Evolutionary conservation across 176 grass and related monocot species (phyloP), one percentile per base, ranked within the genome.

Genomic region (Triticum turgidum): DNA sequence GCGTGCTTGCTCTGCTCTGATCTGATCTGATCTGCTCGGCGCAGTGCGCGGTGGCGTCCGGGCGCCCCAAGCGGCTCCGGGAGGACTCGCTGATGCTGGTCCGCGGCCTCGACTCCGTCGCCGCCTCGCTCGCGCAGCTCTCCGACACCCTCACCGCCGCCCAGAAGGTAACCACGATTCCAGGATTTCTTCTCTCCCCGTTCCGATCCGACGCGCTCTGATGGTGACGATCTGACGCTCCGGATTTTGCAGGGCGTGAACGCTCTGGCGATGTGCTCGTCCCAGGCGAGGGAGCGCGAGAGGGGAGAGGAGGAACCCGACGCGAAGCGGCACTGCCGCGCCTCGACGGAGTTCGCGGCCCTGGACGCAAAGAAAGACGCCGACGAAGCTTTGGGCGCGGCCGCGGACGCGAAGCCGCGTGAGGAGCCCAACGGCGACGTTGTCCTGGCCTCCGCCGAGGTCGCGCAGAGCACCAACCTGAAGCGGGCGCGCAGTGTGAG

Each of bases 51-150:
- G 70, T 37, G 35, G 90, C 90, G 34, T 91, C 93, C 6, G 90
- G 92, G 61, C 65, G 90, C 3, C 90, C 90, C 10, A 98, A 98
- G 90, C 84, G 97, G 79, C 85, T 94, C 37, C 88, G 94, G 51
- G 93, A 98, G 71, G 97, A 94, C 83, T 94, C 97, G 11, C 74
- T 92, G 71, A 94, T 96, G 69, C 92, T 98, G 58, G 65, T 96
- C 62, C 86, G 89, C 49, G 97, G 97, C 34, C 91, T 98, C 42
- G 94, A 98, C 77, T 98, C 97, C 14, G 97, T 98, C 20, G 86
- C 94, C 15, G 89, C 92, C 6, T 93, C 92, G 1, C 94, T 98
- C 61, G 73, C 90, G 29, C 91, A 94, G 64, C 90, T 98, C 62
- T 96, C 97, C 15, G 87, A 89, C 82, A 96, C 97, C 7, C 81